Conservation (phyloP, 2,329 filamentous ascomycete genomes). For the Gaeumannomyces sp. region DNA sequence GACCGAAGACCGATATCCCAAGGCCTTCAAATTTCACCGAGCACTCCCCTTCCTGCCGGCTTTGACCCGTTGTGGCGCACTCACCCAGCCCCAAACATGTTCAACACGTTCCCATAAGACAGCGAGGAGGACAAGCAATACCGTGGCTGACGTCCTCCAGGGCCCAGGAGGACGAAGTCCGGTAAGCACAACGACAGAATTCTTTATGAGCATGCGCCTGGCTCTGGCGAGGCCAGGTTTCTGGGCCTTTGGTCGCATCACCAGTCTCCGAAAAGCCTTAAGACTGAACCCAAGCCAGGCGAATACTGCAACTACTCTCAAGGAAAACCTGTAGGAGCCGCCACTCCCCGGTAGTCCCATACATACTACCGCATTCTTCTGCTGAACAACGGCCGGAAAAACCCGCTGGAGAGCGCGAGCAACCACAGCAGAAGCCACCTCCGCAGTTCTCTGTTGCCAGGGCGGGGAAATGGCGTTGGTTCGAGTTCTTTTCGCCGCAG, state of each 20-base stretch:
- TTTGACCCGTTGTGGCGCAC: constrained; percentile 14
- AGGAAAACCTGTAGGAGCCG: no score
- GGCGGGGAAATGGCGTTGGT: no score
- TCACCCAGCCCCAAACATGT: constrained; percentile 12
- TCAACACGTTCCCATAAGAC: not conserved
- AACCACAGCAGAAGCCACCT: no score
- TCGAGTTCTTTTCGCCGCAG: no score
- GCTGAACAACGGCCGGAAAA: no score
- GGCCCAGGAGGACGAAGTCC: not conserved
- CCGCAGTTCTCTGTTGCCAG: no score
- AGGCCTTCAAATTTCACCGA: not conserved
- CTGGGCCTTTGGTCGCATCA: not conserved
- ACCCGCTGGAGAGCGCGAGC: no score
- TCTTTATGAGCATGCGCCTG: not conserved
- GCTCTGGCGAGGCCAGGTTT: not conserved
- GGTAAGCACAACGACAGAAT: not conserved
- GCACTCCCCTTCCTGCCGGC: constrained; percentile 1
- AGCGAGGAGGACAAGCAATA: not conserved
- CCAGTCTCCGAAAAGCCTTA: not conserved
- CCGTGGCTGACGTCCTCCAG: not conserved
- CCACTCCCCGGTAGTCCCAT: no score
- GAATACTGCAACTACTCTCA: no score
- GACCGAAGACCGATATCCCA: not conserved
- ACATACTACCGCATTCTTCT: no score
- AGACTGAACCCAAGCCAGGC: no score